phyloP scores from a whole-genome alignment of 305 asterid genomes.

The Salvia sclarea region DNA sequence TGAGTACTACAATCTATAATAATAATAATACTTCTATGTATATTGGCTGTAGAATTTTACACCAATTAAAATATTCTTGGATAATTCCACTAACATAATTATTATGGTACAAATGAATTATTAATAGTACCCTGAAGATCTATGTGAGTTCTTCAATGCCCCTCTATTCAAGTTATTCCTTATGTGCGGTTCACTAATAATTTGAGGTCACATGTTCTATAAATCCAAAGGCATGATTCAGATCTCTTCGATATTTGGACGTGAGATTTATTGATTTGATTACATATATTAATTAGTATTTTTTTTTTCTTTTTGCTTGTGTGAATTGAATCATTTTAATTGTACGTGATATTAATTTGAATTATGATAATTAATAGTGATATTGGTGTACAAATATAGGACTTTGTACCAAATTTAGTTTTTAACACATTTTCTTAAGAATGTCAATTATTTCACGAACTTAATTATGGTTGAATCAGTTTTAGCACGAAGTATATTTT shows the following conservation, averaged over 20 bases:
- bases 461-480: too few species aligned
- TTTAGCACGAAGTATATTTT: too few species aligned
- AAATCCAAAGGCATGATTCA: neutral
- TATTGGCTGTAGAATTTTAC: neutral
- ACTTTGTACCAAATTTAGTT: too few species aligned
- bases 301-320: too few species aligned
- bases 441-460: too few species aligned
- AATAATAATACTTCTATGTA: neutral
- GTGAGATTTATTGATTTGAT: neutral
- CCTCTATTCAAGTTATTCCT: neutral
- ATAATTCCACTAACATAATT: neutral
- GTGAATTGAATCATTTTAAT: too few species aligned
- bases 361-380: too few species aligned
- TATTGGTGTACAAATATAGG: too few species aligned
- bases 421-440: too few species aligned
- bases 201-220: neutral
- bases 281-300: too few species aligned
- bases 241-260: neutral
- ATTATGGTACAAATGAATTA: neutral
- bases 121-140: neutral
- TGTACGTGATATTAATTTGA: too few species aligned
- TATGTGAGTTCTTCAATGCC: neutral
- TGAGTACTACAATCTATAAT: conserved; percentile 29
- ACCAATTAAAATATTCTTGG: too few species aligned
- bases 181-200: neutral